Percentiles rank a stretch among this genome's conserved stretches.
Evolutionary conservation across 2,329 filamentous ascomycete species (phyloP).

Genomic region (Ophiostoma novo-ulmi): DNA sequence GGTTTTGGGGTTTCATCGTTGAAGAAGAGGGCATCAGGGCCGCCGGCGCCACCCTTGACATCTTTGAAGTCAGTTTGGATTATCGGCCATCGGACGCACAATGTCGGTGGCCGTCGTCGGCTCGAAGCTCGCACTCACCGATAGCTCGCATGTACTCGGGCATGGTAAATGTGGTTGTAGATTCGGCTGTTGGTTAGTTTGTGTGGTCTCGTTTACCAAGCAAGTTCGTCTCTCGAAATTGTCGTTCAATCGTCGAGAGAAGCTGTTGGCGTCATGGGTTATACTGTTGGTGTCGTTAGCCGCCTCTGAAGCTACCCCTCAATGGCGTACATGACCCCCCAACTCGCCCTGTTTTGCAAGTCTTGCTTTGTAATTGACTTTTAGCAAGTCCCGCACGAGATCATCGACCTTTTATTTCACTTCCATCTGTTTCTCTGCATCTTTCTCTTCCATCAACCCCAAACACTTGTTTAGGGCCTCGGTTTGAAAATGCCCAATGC

Average conservation of each 20-base stretch:
- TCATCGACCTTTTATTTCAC: background rate
- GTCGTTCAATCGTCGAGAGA: background rate
- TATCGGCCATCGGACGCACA: background rate
- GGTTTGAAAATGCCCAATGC: background rate
- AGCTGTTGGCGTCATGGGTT: background rate
- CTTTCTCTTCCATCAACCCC: background rate
- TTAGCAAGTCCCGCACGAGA: background rate
- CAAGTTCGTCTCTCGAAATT: background rate
- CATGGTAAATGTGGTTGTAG: background rate
- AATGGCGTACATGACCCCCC: background rate
- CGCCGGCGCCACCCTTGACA: slow-evolving; percentile 54
- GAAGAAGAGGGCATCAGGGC: slow-evolving; percentile 55
- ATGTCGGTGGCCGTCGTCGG: background rate
- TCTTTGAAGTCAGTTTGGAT: slow-evolving; percentile 37
- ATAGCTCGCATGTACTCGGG: slow-evolving; percentile 7
- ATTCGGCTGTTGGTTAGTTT: background rate
- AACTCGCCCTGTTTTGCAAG: background rate
- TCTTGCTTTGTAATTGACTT: slow-evolving; percentile 5
- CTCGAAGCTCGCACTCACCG: background rate
- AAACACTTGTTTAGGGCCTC: background rate
- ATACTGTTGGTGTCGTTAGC: background rate
- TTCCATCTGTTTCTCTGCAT: background rate
- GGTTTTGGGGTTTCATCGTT: slow-evolving; percentile 51
- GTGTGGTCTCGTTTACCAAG: background rate
- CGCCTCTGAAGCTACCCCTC: slow-evolving; percentile 3